phyloP scores from a whole-genome alignment of 2,329 filamentous ascomycete genomes.

The Venturia asperata region DNA sequence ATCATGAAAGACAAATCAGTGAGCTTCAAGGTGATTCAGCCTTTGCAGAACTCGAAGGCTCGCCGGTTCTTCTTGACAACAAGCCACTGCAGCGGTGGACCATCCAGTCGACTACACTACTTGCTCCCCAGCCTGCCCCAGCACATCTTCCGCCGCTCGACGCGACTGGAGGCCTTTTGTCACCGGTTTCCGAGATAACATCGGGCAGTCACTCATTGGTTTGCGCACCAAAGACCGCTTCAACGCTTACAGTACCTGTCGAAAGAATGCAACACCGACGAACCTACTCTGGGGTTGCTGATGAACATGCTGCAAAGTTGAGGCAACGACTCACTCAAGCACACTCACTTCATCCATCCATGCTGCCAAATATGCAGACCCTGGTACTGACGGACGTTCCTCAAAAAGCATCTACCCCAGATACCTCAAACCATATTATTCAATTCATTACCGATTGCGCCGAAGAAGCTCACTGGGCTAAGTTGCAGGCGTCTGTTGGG shows the following conservation, averaged over 20 bases:
- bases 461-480: slow-evolving; percentile 47
- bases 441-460: slow-evolving; percentile 52
- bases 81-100: slow-evolving; percentile 23
- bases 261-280: not conserved
- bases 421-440: slow-evolving; percentile 37
- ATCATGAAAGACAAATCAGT: slow-evolving; percentile 21
- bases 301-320: slow-evolving; percentile 19
- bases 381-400: slow-evolving; percentile 53
- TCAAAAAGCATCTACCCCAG: slow-evolving; percentile 36
- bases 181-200: slow-evolving; percentile 3
- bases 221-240: not conserved
- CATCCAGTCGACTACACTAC: not conserved
- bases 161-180: slow-evolving; percentile 10
- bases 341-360: slow-evolving; percentile 45
- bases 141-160: not conserved
- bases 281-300: slow-evolving; percentile 17
- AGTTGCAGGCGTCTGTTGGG: slow-evolving; percentile 47
- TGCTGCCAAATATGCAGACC: slow-evolving; percentile 48
- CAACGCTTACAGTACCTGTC: not conserved
- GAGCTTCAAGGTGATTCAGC: slow-evolving; percentile 30
- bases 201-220: not conserved
- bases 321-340: slow-evolving; percentile 27
- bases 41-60: slow-evolving; percentile 26
- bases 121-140: not conserved
- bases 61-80: slow-evolving; percentile 27